Evolutionary conservation across 2,329 filamentous ascomycete genomes (phyloP), one percentile per base, ranked within the genome.

Genomic region (Colletotrichum sublineola): DNA sequence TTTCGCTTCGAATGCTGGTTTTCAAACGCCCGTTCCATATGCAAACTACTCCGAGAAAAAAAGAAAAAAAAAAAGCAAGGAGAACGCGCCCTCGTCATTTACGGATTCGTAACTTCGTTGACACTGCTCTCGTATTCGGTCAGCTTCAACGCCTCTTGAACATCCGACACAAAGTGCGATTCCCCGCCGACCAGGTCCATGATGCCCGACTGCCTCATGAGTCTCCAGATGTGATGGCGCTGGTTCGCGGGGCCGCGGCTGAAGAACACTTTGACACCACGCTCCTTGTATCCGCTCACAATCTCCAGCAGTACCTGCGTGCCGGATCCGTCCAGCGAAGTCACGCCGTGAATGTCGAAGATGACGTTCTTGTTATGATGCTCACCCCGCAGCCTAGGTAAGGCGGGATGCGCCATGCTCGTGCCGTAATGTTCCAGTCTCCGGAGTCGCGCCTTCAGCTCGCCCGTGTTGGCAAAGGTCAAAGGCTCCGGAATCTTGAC

Each of bases 311-410:
- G 86, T 0, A 98, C 96, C 82, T 98, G 96, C 0, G 94, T 93
- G 1, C 96, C 96, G 0, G 95, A 97, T 7, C 95, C 96, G 79
- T 99, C 96, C 77, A 99, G 91, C 38, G 93, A 93, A 0, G 95
- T 97, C 3, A 99, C 96, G n/a, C 96, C 96, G 77, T 98, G 96
- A 9, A 98, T 95, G 80, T 99, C 96, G 78, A 99, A 98, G 74
- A 99, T 95, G 81, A 99, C 87, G 79, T 97, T 98, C 76, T 91
- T 90, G 80, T 98, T 98, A 77, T 94, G 91, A 73, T 96, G 92
- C n/a, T 91, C 88, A 36, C 88, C 86, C 5, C 95, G 89, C 18
- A 97, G 86, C 3, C 93, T 89, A 0, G 96, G 96, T 24, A 98
- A 86, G 0, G 95, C 95, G 0, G 96, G 96, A 77, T 98, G 96